Base-by-base conservation (phyloP, 768 basidiomycete species). In the Stropharia rugosoannulata region DNA sequence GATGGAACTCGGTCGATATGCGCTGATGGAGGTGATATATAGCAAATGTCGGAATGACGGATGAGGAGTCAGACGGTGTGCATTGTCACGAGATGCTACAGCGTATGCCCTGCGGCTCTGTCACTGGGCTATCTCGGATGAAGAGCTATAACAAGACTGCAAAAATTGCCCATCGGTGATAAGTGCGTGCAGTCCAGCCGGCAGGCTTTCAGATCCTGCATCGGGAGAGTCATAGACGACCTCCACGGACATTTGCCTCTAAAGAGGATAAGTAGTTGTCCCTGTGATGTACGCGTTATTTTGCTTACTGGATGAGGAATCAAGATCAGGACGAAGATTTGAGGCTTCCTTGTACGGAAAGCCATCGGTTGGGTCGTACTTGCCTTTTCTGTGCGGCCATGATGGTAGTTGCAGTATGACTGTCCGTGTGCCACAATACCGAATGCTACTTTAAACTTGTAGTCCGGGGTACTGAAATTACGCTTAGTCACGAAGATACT, bases 61-160 rank as follows among this genome's bases (percentile, higher is more conserved):
- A 59, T 60, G 49, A 48, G 48, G 52, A 52, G 56, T 60, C 56
- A 52, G 62, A 62, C 59, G 57, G 56, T 56, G 60, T 59, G 51
- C 45, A 49, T 49, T 61, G 68, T 73, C 73, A 75, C 73, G 70
- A 64, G 73, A 70, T 67, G 64, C 43, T 12, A 10, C 22, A 55
- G 60, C 60, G 61, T 60, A 43, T 58, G 62, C 64, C 69, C 69
- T 65, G 67, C 64, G 53, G 57, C 54, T 57, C 56, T 58, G 60
- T 45, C 57, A 37, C 27, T 25, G 49, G 19, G 56, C 62, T 62
- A 61, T 64, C 59, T 19, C 29, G 29, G 29, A 32, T 10, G 9
- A 32, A 55, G 62, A 63, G 59, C 59, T 59, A 63, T 63, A 63
- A 58, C 59, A 61, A 61, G 56, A 57, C 55, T 36, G 55, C 56